phyloP scores from a whole-genome alignment of 306 rosid genomes.

The Hippophae gyantsensis region DNA sequence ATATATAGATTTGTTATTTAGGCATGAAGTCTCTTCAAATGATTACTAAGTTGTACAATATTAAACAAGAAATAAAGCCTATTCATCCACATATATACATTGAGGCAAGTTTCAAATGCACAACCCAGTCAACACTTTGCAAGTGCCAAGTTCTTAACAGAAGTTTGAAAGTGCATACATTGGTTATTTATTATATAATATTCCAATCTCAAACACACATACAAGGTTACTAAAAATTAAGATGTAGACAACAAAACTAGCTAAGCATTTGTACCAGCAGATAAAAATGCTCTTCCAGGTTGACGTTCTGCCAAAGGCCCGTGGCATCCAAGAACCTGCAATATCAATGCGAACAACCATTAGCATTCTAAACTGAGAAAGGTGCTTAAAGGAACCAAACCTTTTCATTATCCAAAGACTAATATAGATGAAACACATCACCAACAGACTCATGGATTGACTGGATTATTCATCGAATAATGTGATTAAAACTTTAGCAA shows the following conservation, averaged over 20 bases:
- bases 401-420: neutral
- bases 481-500: too few relatives aligned
- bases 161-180: too few relatives aligned
- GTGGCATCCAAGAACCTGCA: slow-evolving; percentile 78
- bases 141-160: too few relatives aligned
- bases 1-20: too few relatives aligned
- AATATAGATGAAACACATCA: neutral
- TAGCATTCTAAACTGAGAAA: neutral
- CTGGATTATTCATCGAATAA: neutral
- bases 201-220: neutral
- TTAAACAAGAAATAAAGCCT: too few relatives aligned
- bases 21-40: too few relatives aligned
- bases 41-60: too few relatives aligned
- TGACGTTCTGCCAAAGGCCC: slow-evolving; percentile 57
- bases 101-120: too few relatives aligned
- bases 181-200: neutral
- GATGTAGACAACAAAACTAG: neutral
- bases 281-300: slow-evolving; percentile 66
- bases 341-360: neutral
- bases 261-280: slow-evolving; percentile 27
- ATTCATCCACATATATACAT: too few relatives aligned
- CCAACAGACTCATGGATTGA: neutral
- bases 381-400: neutral
- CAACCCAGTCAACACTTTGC: too few relatives aligned
- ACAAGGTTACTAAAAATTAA: neutral